A percentile compares a stretch with the other conserved stretches of the same genome.
Conservation (phyloP, 192 early-diverging fungal species). For the Geranomyces michiganensis region DNA sequence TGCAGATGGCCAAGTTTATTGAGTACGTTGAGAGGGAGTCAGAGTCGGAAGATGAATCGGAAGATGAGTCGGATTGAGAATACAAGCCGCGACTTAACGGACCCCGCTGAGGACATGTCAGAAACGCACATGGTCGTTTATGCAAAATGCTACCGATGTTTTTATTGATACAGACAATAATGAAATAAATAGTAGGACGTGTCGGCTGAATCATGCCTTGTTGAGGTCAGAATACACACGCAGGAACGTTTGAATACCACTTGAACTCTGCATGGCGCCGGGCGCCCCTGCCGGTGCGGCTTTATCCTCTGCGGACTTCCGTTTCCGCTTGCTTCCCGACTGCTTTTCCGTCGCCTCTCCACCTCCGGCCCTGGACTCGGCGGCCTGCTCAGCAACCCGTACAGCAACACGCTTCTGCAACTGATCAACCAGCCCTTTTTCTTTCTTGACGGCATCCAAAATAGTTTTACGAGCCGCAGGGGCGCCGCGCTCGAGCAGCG, state of each 20-base stretch:
- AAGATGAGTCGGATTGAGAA: neutral
- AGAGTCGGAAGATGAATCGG: neutral
- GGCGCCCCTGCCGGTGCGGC: neutral
- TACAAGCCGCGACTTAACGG: no score
- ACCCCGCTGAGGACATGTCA: no score
- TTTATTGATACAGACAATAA: no score
- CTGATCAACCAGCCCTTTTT: slow-evolving; percentile 8
- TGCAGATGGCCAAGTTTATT: neutral
- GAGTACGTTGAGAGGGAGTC: neutral
- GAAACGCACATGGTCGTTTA: no score
- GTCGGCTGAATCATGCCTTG: no score
- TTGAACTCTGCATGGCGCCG: neutral
- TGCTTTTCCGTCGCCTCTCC: slow-evolving; percentile 12
- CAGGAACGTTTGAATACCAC: slow-evolving; percentile 11
- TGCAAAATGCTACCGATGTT: no score
- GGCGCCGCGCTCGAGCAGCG: slow-evolving; percentile 35
- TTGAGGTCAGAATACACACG: no score
- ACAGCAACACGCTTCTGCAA: slow-evolving; percentile 1
- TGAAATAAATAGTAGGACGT: no score
- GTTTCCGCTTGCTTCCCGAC: slow-evolving; percentile 3
- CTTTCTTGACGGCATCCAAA: slow-evolving; percentile 23
- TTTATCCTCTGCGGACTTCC: neutral
- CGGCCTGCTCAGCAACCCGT: slow-evolving; percentile 16
- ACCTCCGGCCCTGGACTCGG: neutral
- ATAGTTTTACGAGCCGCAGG: slow-evolving; percentile 20